Evolutionary conservation across 106 monocot species (phyloP).

Genomic region (Alisma plantagoaquatica): DNA sequence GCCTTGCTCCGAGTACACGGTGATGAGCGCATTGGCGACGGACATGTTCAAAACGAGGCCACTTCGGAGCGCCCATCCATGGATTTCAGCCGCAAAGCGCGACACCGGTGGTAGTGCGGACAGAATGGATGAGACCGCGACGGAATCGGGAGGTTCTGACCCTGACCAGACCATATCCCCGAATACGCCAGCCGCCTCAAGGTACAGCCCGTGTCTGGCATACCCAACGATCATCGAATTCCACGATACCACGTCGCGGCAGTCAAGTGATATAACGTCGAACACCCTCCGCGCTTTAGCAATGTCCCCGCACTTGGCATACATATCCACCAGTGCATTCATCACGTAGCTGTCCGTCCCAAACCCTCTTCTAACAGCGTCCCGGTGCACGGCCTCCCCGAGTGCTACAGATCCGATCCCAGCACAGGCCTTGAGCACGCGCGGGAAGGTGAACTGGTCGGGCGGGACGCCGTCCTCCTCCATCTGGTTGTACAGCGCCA

Average conservation of each 20-base stretch:
- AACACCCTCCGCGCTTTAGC: conserved; percentile 31
- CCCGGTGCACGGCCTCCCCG: conserved; percentile 53
- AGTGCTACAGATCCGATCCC: conserved; percentile 35
- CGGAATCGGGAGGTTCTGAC: conserved; percentile 29
- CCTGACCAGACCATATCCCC: conserved; percentile 30
- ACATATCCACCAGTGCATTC: conserved; percentile 70
- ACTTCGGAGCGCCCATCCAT: conserved; percentile 57
- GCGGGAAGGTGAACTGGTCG: conserved; percentile 67
- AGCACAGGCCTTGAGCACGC: conserved; percentile 69
- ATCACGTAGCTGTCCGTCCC: conserved; percentile 40
- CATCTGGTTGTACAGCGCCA: conserved; percentile 81
- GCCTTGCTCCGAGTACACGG: conserved; percentile 31
- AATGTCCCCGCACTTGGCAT: conserved; percentile 85
- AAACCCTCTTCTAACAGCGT: conserved; percentile 44
- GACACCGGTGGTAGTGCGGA: conserved; percentile 7
- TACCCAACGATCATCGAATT: conserved; percentile 65
- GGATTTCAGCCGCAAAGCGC: conserved; percentile 32
- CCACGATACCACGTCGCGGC: conserved; percentile 46
- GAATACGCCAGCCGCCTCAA: conserved; percentile 28
- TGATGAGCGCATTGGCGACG: conserved; percentile 52
- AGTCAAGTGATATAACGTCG: conserved; percentile 24
- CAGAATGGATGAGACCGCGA: conserved; percentile 49
- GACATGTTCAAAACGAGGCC: conserved; percentile 39
- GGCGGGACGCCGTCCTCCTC: conserved; percentile 57
- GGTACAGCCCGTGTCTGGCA: conserved; percentile 36